Evolutionary conservation across 352 stramenopile genomes (phyloP).

Genomic region (Phytophthora foliorum): DNA sequence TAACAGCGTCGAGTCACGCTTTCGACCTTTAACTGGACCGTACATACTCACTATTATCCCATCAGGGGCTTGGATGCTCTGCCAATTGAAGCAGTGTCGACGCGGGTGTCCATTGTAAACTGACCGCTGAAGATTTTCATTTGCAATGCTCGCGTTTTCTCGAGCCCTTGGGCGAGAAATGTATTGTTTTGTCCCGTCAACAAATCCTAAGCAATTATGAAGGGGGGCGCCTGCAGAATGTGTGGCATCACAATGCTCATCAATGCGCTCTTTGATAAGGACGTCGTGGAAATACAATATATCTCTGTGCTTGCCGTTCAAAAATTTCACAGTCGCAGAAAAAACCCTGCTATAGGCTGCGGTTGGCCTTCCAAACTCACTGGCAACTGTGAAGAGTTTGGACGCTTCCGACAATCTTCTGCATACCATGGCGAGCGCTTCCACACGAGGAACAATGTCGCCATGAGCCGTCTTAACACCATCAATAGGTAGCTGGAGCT

Average conservation of each 20-base stretch:
- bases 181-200: conserved; percentile 8
- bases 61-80: conserved; percentile 1
- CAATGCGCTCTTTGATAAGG: neutral
- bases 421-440: neutral
- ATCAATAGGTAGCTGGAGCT: neutral
- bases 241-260: neutral
- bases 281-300: conserved; percentile 1
- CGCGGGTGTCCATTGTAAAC: conserved; percentile 1
- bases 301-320: neutral
- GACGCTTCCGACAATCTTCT: neutral
- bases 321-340: neutral
- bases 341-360: neutral
- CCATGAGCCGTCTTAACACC: neutral
- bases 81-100: conserved; percentile 13
- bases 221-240: neutral
- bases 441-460: neutral
- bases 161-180: neutral
- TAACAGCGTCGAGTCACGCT: neutral
- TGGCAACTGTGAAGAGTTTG: neutral
- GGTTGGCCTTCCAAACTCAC: conserved; percentile 2
- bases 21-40: neutral
- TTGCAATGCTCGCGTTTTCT: neutral
- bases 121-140: conserved; percentile 2
- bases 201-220: neutral
- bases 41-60: conserved; percentile 2